Percentiles rank a stretch among this genome's conserved stretches.
These are phyloP conservation scores for Pyricularia grisea DNA, from an alignment of 2,329 filamentous ascomycete species.

Conservation along the genomic window DNA sequence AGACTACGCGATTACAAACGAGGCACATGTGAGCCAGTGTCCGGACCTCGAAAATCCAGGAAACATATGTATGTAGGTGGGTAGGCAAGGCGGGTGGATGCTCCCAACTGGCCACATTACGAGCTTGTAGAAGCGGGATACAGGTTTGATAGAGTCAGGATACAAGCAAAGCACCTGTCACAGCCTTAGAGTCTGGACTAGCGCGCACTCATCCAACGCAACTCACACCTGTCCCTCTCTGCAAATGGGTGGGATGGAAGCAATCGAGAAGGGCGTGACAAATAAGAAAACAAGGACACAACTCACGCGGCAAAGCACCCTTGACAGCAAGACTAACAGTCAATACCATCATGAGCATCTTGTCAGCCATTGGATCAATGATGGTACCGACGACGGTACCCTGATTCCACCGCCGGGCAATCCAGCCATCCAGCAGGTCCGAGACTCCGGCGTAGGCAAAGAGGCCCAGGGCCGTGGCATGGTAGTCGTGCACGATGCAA, in stretches of 20 bases:
- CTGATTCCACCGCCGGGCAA: constrained; percentile 77
- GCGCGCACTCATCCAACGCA: not conserved
- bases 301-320: constrained; percentile 67
- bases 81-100: not conserved
- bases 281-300: not conserved
- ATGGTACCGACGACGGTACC: constrained; percentile 92
- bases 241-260: not conserved
- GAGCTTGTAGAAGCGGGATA: not conserved
- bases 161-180: not conserved
- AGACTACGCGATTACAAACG: constrained; percentile 42
- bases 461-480: constrained; percentile 70
- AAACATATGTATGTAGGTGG: not conserved
- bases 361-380: constrained; percentile 95
- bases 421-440: constrained; percentile 88
- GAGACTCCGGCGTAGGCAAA: constrained; percentile 89
- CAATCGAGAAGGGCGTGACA: not conserved
- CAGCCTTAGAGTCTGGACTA: not conserved
- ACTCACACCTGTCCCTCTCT: not conserved
- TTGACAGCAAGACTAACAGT: constrained; percentile 79
- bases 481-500: constrained; percentile 73
- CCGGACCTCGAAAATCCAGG: not conserved
- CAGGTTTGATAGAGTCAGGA: not conserved
- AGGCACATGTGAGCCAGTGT: not conserved
- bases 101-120: not conserved
- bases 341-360: constrained; percentile 87